Base-by-base conservation (phyloP, 2,329 filamentous ascomycete genomes). In the Aspergillus sp. region DNA sequence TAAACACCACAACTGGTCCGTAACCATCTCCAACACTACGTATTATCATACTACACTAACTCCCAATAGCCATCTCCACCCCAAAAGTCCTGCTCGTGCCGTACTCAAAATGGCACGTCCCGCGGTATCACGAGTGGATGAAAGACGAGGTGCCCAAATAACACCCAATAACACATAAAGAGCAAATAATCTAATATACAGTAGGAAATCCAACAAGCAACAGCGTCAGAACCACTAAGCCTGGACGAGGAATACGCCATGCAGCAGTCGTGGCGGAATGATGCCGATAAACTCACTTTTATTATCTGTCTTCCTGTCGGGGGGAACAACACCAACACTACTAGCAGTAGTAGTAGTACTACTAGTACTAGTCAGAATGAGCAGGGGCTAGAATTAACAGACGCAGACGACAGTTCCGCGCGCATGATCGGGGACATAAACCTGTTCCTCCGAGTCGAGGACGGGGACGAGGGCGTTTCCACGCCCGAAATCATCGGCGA, bases 41-140 rank as follows among this genome's bases (percentile, higher is more conserved):
- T 21, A 31, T 31, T 31, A 31, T 31, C 9, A 3, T 19, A 25
- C 43, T 9, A 9, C 40, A 8, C 27, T 23, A 52, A 19, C 12
- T 23, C 25, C 17, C 19, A 11, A 31, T 64, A 96, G 91, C 88
- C 17, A 77, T 96, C 33, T 81, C 84, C 3, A 89, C 89, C 1
- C 75, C 82, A 4, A 80, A 80, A 50, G 79, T 90, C 45, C 82
- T 96, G 17, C 83, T 98, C 9, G 91, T 96, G 9, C 93, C 93
- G 0, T 97, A 97, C 75, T 88, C 88, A 62, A 76, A 81, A 39
- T 89, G 87, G 69, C 93, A 97, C 78, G 93, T 98, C 23, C 82
- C 82, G 15, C 87, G 82, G 39, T 97, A 97, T 72, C 91, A 96
- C 71, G 78, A 82, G 68, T 98, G 93, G 93, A 97, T 98, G 93